Base-by-base conservation (phyloP, 495 filamentous ascomycete species). In the Halenospora varia region DNA sequence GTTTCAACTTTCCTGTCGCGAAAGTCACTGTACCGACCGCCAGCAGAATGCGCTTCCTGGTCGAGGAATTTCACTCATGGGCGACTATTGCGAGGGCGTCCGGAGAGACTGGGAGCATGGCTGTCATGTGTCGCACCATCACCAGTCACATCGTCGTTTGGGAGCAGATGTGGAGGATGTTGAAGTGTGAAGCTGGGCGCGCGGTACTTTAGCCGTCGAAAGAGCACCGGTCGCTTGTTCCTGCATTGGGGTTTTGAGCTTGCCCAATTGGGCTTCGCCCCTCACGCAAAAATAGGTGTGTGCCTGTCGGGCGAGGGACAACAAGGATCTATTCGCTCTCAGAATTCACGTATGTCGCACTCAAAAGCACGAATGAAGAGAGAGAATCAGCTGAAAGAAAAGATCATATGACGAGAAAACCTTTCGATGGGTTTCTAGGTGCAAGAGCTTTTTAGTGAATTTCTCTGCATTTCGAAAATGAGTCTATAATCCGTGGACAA, bases 1-100 rank as follows among this genome's bases (percentile, higher is more conserved):
- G 57, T 64, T 61, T 64, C 62, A 63, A 64, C 55, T 53, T 0
- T 44, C 24, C 47, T 25, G 53, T 22, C 56, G 48, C 56, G 44
- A 53, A 59, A 52, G 19, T 24, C 47, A 10, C 10, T 10, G 3
- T 13, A 20, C 23, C 47, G 20, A 25, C 4, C 8, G 11, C 20
- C 18, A 10, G 10, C 47, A 10, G 19, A 20, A 2, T 9, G 10
- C 11, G 47, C 19, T 19, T 19, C 10, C 19, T 13, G 23, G 18
- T 3, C 6, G 10, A 20, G 10, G n/a, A 17, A 13, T 24, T 6
- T 25, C 47, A 20, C 6, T 49, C 47, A 49, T 49, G 22, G 8
- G n/a, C 6, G 4, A n/a, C 3, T 24, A 23, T 23, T 10, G 6
- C 18, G 9, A 49, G 47, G 9, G 25, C 8, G 20, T 49, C 47